Base-by-base conservation (phyloP, 2,329 filamentous ascomycete species). In the Alternaria atra region DNA sequence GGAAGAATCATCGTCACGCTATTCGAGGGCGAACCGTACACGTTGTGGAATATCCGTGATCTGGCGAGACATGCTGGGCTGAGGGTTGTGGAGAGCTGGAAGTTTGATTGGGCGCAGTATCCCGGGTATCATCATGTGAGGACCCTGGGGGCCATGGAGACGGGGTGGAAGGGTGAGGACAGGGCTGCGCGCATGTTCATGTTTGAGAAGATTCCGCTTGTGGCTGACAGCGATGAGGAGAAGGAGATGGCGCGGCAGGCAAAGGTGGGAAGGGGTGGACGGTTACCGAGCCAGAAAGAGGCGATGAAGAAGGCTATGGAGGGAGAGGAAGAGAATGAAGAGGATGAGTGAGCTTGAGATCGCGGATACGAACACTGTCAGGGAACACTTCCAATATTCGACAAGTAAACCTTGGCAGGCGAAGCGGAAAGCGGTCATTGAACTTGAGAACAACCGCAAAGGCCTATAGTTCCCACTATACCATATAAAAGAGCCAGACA, bases 11-110 rank as follows among this genome's bases (percentile, higher is more conserved):
- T 97, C 53, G 89, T 98, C 23, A 96, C 93, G 0, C 82, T 98
- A 9, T 99, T 99, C 77, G 94, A 97, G 78, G 91, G 91, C 60
- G 91, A 96, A 78, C 95, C 95, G 0, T 99, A 99, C 77, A 94
- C 93, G 2, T 85, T 97, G 1, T 99, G 95, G 95, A 97, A 98
- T 80, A 86, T 98, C 27, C 87, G 90, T 35, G 94, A 97, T 81
- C 83, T 99, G 29, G 95, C 87, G 2, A 86, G 94, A 6, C 92
- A 97, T 77, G 84, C 85, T 5, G 91, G 91, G 5, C 80, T 94
- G 52, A 85, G 87, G 71, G 90, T 93, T 35, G 84, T 89, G 69
- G 82, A 86, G 71, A 93, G 90, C 76, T 94, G 91, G 74, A 81
- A 80, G 58, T 95, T 95, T 73, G 84, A 87, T 64, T 84, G 87